These are phyloP conservation scores for Cylindrotheca fusiformis DNA, from an alignment of 108 stramenopile genomes.

Conservation along the genomic window DNA sequence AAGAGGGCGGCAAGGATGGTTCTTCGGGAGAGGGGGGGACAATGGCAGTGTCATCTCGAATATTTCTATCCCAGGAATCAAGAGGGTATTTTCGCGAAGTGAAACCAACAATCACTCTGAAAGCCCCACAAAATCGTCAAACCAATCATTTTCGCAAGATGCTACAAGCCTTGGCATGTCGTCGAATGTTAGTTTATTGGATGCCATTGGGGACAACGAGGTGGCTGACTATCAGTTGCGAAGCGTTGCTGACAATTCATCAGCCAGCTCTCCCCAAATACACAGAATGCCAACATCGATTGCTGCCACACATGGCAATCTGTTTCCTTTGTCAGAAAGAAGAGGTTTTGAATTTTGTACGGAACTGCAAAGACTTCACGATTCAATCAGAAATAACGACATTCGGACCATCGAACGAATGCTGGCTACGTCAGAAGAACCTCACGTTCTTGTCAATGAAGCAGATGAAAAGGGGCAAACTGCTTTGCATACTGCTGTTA, in stretches of 20 bases:
- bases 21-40: background rate
- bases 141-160: background rate
- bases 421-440: slow-evolving; percentile 6
- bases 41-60: background rate
- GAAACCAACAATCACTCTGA: background rate
- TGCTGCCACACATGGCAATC: background rate
- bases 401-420: slow-evolving; percentile 12
- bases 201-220: slow-evolving; percentile 8
- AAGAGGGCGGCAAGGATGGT: background rate
- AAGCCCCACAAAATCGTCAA: background rate
- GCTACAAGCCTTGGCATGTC: slow-evolving; percentile 6
- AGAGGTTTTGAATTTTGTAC: slow-evolving; percentile 1
- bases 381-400: slow-evolving; percentile 12
- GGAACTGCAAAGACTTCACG: slow-evolving; percentile 13
- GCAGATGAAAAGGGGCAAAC: slow-evolving; percentile 48
- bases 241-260: background rate
- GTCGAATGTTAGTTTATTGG: slow-evolving; percentile 11
- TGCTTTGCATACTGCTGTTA: slow-evolving; percentile 74
- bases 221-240: slow-evolving; percentile 14
- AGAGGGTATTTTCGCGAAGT: background rate
- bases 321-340: background rate
- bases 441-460: slow-evolving; percentile 40
- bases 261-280: background rate
- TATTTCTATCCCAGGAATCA: background rate
- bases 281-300: too few species aligned